Base-by-base conservation (phyloP, 2,329 filamentous ascomycete species). In the Alternaria alternata region DNA sequence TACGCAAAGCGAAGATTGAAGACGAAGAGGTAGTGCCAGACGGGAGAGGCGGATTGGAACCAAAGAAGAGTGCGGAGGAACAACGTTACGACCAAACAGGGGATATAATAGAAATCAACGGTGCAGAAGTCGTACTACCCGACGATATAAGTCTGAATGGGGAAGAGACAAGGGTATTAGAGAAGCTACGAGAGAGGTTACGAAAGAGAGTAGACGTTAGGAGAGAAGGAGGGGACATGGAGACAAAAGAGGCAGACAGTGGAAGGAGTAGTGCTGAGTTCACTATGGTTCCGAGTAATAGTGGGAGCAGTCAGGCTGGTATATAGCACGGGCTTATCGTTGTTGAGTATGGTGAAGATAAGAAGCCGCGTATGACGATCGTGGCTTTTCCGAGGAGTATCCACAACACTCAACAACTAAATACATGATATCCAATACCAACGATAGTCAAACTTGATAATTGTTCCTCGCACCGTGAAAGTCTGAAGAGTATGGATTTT, bases 131-230 rank as follows among this genome's bases (percentile, higher is more conserved):
- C 3, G 53, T 66, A 16, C 43, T 82, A 20, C 81, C 80, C 28
- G 67, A 73, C 22, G 67, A 76, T 28, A 58, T 81, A 22, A 63
- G 69, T 18, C 57, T 82, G 51, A 77, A 74, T 18, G 54, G 63
- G 9, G 74, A 79, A 38, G 79, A 82, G 51, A 63, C 66, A 8
- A 62, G 66, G 47, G n/a, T 81, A 22, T 42, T 82, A 52, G 72
- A 79, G 54, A 69, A 62, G 5, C 60, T 82, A 43, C 74, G 73
- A 62, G 61, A 70, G 22, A 70, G 76, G 36, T 51, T 82, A 18
- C 62, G 59, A 52, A 67, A 63, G 44, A 68, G 63, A 22, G 36
- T 63, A 4, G 64, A 65, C 30, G 44, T 44, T 14, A 58, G 57
- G 51, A 49, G n/a, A 39, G 43, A 41, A 16, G 28, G 48, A 47